Percentiles rank a stretch among this genome's conserved stretches.
These are phyloP conservation scores for Picea abies DNA, from an alignment of 83 land plant genomes.

Conservation along the genomic window DNA sequence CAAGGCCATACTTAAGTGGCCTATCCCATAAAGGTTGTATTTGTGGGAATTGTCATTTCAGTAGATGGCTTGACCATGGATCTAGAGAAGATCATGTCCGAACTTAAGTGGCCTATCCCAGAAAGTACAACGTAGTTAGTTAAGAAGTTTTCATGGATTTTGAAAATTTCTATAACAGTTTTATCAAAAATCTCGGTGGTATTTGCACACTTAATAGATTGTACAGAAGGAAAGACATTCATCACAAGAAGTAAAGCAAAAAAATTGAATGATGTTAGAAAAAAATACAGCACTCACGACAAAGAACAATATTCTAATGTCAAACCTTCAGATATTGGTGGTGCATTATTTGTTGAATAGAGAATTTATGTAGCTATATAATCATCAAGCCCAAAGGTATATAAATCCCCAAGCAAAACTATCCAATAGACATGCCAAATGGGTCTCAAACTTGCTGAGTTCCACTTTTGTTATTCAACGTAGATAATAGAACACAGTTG, in stretches of 20 bases:
- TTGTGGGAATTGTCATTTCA: neutral
- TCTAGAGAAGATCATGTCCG: neutral
- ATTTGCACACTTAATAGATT: neutral
- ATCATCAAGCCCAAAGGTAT: no score
- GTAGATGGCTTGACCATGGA: neutral
- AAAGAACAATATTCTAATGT: no score
- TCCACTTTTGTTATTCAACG: no score
- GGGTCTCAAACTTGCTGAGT: no score
- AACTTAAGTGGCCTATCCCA: neutral
- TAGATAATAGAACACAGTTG: no score
- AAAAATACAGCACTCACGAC: no score
- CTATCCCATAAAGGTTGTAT: neutral
- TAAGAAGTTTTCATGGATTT: neutral
- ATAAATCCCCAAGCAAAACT: no score
- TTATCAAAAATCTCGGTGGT: neutral
- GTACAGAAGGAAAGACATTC: neutral
- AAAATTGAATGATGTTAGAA: no score
- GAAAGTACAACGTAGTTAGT: neutral
- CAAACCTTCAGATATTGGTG: no score
- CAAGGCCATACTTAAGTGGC: neutral
- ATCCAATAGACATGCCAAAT: no score
- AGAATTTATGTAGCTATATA: no score
- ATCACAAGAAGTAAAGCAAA: neutral
- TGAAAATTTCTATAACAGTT: neutral
- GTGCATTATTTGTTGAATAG: no score